Conservation (phyloP, 768 basidiomycete genomes). For the Mycena crocata region DNA sequence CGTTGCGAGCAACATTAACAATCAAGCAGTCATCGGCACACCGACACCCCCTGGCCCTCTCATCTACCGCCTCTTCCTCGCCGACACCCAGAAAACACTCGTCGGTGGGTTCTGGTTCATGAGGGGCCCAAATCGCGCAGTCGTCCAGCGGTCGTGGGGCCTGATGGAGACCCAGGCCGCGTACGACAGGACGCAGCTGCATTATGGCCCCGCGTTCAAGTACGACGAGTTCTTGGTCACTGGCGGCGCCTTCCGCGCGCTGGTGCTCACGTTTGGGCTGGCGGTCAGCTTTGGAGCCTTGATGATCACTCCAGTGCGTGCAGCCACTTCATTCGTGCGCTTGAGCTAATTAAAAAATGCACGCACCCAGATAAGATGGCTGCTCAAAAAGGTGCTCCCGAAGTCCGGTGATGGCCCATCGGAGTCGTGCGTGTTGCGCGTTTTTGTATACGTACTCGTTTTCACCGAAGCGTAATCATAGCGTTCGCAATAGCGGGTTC, state of each 20-base stretch:
- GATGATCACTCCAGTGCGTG: constrained; percentile 54
- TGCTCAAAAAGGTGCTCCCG: constrained; percentile 62
- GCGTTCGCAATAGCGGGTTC: constrained; percentile 69
- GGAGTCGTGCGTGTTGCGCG: constrained; percentile 62
- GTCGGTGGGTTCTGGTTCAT: constrained; percentile 56
- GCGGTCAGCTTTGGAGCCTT: constrained; percentile 49
- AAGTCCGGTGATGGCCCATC: constrained; percentile 73
- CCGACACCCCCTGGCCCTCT: constrained; percentile 41
- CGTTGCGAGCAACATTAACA: constrained; percentile 5
- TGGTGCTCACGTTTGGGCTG: constrained; percentile 51
- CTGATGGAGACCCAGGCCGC: constrained; percentile 51
- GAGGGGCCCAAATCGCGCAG: constrained; percentile 51
- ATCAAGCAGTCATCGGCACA: constrained; percentile 36
- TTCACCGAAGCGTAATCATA: constrained; percentile 38
- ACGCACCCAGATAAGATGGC: constrained; percentile 61
- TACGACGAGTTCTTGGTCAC: constrained; percentile 79
- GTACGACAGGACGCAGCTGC: constrained; percentile 36
- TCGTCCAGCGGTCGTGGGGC: constrained; percentile 62
- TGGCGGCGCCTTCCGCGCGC: constrained; percentile 52
- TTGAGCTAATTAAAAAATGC: not conserved
- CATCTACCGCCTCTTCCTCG: constrained; percentile 53
- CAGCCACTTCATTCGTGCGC: not conserved
- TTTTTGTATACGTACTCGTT: not conserved
- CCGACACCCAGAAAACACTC: constrained; percentile 45
- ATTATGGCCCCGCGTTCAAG: constrained; percentile 78